These are phyloP conservation scores for Nannochloris sp. DNA, from an alignment of 139 green algal species.

Conservation along the genomic window DNA sequence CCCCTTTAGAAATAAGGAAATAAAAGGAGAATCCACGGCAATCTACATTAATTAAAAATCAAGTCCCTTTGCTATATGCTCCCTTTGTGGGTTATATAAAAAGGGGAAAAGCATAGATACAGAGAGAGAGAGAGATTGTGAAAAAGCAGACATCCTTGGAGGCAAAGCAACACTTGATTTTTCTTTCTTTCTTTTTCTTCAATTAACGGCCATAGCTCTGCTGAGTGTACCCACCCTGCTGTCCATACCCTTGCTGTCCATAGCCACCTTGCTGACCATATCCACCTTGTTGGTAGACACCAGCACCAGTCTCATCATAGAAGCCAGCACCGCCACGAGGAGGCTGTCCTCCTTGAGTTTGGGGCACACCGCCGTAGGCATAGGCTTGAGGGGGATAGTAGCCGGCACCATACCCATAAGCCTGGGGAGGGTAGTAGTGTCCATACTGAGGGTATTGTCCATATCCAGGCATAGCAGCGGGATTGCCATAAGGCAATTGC, in stretches of 20 bases:
- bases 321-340: background rate
- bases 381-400: conserved; percentile 9
- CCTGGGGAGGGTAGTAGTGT: background rate
- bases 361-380: background rate
- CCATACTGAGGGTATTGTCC: background rate
- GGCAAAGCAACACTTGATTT: too few species aligned
- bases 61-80: too few species aligned
- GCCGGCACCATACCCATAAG: background rate
- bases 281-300: background rate
- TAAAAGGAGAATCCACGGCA: too few species aligned
- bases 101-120: too few species aligned
- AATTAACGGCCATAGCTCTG: too few species aligned
- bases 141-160: too few species aligned
- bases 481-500: background rate
- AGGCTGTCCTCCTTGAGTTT: background rate
- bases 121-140: too few species aligned
- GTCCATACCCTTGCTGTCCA: background rate
- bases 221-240: background rate
- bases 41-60: too few species aligned
- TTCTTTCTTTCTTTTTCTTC: too few species aligned
- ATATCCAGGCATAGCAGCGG: background rate
- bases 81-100: too few species aligned
- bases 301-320: background rate
- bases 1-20: too few species aligned
- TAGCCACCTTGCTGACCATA: conserved; percentile 1